These are phyloP conservation scores for Picea abies DNA, from an alignment of 83 land plant genomes.

Conservation along the genomic window DNA sequence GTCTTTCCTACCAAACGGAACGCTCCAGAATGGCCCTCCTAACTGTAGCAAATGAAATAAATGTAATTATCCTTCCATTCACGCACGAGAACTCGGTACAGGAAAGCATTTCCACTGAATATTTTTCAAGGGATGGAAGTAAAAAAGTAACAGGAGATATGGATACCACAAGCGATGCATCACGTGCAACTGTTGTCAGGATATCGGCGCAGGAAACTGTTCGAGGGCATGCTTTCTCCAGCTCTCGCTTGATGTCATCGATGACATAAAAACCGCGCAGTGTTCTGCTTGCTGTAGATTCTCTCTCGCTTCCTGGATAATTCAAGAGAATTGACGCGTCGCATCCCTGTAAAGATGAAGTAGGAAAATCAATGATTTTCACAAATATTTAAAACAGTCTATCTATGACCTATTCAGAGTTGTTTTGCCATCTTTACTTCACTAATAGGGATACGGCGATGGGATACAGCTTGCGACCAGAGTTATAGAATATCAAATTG, in stretches of 20 bases:
- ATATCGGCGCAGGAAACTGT: conserved; percentile 72
- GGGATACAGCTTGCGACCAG: too few relatives aligned
- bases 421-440: too few relatives aligned
- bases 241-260: not conserved
- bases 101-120: too few relatives aligned
- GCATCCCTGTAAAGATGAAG: conserved; percentile 43
- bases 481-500: too few relatives aligned
- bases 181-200: conserved; percentile 52
- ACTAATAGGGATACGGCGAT: too few relatives aligned
- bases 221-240: conserved; percentile 49
- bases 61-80: too few relatives aligned
- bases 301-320: conserved; percentile 42
- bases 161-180: conserved; percentile 29
- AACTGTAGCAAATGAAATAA: not conserved
- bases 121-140: too few relatives aligned
- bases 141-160: not conserved
- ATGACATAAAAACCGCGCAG: conserved; percentile 59
- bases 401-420: too few relatives aligned
- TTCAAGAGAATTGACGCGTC: conserved; percentile 53
- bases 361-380: too few relatives aligned
- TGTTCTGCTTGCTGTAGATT: conserved; percentile 30
- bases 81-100: too few relatives aligned
- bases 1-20: conserved; percentile 50
- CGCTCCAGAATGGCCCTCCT: conserved; percentile 50
- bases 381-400: too few relatives aligned